Percentiles rank a stretch among this genome's conserved stretches.
These are phyloP conservation scores for Kalanchoe fedtschenkoi DNA, from an alignment of 164 flowering plant species.

Conservation along the genomic window DNA sequence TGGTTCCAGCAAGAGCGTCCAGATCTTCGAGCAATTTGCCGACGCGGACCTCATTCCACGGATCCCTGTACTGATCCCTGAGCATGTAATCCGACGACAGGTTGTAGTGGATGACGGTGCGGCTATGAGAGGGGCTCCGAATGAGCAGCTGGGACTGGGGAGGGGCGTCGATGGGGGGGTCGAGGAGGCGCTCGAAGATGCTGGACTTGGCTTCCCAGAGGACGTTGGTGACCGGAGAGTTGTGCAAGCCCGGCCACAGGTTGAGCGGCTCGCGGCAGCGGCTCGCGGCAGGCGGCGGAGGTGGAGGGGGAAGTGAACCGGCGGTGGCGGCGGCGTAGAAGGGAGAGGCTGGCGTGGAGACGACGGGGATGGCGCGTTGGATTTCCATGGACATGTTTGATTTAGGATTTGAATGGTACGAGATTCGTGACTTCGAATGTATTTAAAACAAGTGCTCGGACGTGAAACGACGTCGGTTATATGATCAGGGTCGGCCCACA, in stretches of 20 bases:
- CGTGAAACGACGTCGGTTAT: no score
- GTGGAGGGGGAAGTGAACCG: not conserved
- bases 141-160: conserved; percentile 67
- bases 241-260: conserved; percentile 94
- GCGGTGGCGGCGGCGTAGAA: conserved; percentile 10
- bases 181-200: conserved; percentile 62
- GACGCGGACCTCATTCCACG: conserved; percentile 85
- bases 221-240: conserved; percentile 86
- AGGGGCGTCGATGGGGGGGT: conserved; percentile 58
- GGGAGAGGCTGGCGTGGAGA: conserved; percentile 18
- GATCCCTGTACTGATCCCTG: conserved; percentile 93
- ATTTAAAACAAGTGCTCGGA: no score
- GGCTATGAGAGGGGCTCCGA: conserved; percentile 58
- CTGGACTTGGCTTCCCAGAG: conserved; percentile 82
- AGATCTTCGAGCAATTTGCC: conserved; percentile 94
- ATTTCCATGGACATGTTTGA: not conserved
- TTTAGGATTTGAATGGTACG: not conserved
- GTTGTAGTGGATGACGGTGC: conserved; percentile 55
- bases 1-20: conserved; percentile 94
- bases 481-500: no score
- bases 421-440: no score
- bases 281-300: not conserved
- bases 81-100: conserved; percentile 64
- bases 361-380: conserved; percentile 6
- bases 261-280: conserved; percentile 47